Base-by-base conservation (phyloP, 441 rosid species). In the Sinapis alba region DNA sequence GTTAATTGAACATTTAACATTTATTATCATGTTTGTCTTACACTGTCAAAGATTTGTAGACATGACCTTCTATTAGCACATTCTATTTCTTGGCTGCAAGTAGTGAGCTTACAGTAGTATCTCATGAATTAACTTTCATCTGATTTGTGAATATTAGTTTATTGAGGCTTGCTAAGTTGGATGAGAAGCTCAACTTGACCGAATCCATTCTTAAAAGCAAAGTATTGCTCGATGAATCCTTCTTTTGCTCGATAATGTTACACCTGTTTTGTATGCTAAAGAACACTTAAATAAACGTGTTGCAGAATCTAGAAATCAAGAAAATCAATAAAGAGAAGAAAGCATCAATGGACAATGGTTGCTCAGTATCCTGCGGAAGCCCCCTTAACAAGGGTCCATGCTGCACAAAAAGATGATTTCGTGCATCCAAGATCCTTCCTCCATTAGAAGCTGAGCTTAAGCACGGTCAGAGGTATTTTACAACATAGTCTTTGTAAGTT, bases 331-430 rank as follows among this genome's bases (percentile, higher is more conserved):
- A 95, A 83, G 99, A 95, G 79, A 95, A 89, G 89, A 92, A 86
- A 82, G 91, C 98, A 27, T 91, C 98, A 66, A 90, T 93, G n/a
- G 47, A 13, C 45, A 38, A 38, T 38, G 97, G 96, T 98, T 76
- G 98, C 98, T 73, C 98, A 95, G 83, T 95, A 93, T 91, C 96
- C 98, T 47, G 98, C 98, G 82, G 99, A 95, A 87, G 98, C 99
- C 43, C 91, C 96, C 62, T 88, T 95, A 73, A 87, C 97, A 77
- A 88, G 98, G 79, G 99, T 95, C 70, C 98, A 95, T 78, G 93
- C 99, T 83, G 96, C 98, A 64, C 96, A 95, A 71, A 95, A 95
- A 82, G 99, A 95, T 83, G 99, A 95, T 65, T 97, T 92, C 77
- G 91, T 95, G 99, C 99, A 98, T 78, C 97, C 98, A 15, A 92